Conservation (phyloP, 805 yeast genomes). For the Yarrowia porcina region DNA sequence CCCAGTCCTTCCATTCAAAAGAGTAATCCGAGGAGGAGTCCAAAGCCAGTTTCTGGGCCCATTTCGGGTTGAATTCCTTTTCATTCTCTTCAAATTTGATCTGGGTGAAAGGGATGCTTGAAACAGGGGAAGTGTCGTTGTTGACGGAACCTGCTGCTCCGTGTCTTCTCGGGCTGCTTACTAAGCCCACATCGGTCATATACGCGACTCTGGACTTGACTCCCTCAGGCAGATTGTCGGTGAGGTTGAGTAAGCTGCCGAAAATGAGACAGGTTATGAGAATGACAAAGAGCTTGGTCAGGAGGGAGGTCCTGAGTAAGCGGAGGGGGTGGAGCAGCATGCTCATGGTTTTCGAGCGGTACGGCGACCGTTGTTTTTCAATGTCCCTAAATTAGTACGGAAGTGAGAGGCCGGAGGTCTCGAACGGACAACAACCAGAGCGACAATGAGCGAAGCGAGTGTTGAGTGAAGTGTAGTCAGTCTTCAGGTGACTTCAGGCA, state of each 20-base stretch:
- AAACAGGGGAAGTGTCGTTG: background rate
- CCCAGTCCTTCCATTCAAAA: slow-evolving; percentile 24
- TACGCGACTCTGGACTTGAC: background rate
- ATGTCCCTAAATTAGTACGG: background rate
- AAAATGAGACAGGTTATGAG: background rate
- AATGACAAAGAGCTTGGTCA: background rate
- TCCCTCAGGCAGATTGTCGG: background rate
- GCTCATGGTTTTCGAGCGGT: background rate
- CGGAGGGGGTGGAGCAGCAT: background rate
- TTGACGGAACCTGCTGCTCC: too few species aligned
- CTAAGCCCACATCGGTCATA: background rate
- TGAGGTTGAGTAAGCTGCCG: slow-evolving; percentile 5
- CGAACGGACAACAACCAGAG: too few species aligned
- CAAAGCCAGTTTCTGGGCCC: background rate
- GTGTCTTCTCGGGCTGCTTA: background rate
- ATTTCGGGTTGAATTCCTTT: slow-evolving; percentile 1
- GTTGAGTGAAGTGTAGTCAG: too few species aligned
- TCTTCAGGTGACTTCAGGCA: too few species aligned
- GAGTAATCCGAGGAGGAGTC: background rate
- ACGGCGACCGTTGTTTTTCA: background rate
- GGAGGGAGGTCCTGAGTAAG: background rate
- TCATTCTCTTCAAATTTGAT: background rate
- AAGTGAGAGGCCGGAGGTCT: background rate
- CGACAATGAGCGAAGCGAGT: too few species aligned
- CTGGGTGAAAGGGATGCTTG: background rate